A percentile compares a stretch with the other conserved stretches of the same genome.
Evolutionary conservation across 2,329 filamentous ascomycete genomes (phyloP).

Genomic region (Cordyceps pruinosa): DNA sequence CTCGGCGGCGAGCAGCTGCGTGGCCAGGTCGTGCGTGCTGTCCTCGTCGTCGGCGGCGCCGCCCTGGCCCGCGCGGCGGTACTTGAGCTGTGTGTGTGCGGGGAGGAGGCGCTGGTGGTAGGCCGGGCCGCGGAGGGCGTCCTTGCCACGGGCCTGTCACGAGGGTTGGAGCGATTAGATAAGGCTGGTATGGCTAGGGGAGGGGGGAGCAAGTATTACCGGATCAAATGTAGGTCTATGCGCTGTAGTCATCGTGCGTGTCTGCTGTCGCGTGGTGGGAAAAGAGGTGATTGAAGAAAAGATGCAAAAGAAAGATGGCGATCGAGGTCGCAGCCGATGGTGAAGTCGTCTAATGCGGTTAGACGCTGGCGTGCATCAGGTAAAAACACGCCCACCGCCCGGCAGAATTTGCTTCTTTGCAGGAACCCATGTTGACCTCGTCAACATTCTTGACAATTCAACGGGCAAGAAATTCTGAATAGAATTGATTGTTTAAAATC

Average conservation of each 20-base stretch:
- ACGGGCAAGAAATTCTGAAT: neutral
- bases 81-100: conserved; percentile 89
- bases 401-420: conserved; percentile 37
- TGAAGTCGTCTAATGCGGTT: neutral
- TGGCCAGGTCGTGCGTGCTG: conserved; percentile 72
- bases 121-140: conserved; percentile 83
- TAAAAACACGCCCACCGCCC: conserved; percentile 35
- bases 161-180: neutral
- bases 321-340: neutral
- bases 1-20: conserved; percentile 85
- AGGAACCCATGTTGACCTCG: neutral
- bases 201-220: conserved; percentile 39
- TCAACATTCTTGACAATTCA: neutral
- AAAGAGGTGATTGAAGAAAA: too few species aligned
- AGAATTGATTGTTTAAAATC: neutral
- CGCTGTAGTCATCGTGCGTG: conserved; percentile 52
- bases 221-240: conserved; percentile 94
- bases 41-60: conserved; percentile 63
- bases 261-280: neutral
- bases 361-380: neutral
- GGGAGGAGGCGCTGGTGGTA: conserved; percentile 95
- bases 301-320: too few species aligned
- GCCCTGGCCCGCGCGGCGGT: conserved; percentile 79
- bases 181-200: conserved; percentile 13
- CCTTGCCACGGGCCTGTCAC: conserved; percentile 77